Evolutionary conservation across 352 stramenopile genomes (phyloP), one percentile per base, ranked within the genome.

Genomic region (Phytophthora uliginosa): DNA sequence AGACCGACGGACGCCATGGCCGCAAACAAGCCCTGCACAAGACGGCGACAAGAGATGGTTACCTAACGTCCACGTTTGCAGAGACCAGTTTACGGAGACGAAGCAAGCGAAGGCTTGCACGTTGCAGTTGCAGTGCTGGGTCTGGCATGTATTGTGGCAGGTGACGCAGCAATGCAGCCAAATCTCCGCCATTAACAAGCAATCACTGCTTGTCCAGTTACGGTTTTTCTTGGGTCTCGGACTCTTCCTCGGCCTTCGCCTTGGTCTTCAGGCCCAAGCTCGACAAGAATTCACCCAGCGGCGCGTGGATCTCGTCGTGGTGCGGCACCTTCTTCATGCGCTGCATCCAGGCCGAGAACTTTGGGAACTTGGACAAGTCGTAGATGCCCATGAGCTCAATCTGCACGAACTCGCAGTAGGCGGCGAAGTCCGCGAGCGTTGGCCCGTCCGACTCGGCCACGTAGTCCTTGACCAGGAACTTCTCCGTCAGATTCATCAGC

Each of bases 251-350:
- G 20, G 57, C 47, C 31, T 76, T 73, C 1, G 56, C 61, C 45
- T 71, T 76, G 22, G 68, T 74, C 52, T 76, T 76, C 1, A 80
- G 54, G 18, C 48, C 55, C 0, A 71, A 36, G 24, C 10, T 53
- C 26, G 61, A 36, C 40, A 81, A 18, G 48, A 83, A 76, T 31
- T 76, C 56, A 24, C 73, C 59, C 38, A 84, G 48, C 28, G 59
- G 51, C 10, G 57, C 69, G 45, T 82, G 78, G 1, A 90, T 65
- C 50, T 88, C 76, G 55, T 88, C 83, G 66, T 87, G 78, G 50
- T 63, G 24, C 45, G 81, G 73, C 40, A 86, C 31, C 61, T 73
- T 50, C 63, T 79, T 86, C 78, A 84, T 84, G 34, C 76, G 78
- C 26, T 68, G 15, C 52, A 86, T 65, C 79, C 81, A 86, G 7